phyloP scores from a whole-genome alignment of 768 basidiomycete genomes.

The Sarcomyxa edulis region DNA sequence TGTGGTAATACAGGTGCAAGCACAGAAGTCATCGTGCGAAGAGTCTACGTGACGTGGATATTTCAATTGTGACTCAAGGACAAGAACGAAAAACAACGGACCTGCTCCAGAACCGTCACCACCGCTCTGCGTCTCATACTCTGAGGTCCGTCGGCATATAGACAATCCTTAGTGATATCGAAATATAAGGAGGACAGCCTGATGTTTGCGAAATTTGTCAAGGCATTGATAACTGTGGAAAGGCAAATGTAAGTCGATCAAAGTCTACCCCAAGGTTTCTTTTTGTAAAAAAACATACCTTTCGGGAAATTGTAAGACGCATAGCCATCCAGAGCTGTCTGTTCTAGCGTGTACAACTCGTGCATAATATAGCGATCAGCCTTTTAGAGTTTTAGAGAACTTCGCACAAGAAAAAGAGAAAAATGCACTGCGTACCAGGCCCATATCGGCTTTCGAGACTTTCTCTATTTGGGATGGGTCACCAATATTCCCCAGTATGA shows the following conservation, averaged over 20 bases:
- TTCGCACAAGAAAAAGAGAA: background rate
- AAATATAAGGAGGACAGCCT: slow-evolving; percentile 90
- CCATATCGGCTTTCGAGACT: slow-evolving; percentile 44
- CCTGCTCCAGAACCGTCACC: slow-evolving; percentile 68
- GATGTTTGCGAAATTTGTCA: slow-evolving; percentile 75
- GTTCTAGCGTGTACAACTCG: slow-evolving; percentile 72
- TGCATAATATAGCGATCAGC: slow-evolving; percentile 84
- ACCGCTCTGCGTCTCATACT: slow-evolving; percentile 57
- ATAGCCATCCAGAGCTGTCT: slow-evolving; percentile 63
- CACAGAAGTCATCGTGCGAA: slow-evolving; percentile 61
- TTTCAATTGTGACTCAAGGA: background rate
- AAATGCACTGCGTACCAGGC: slow-evolving; percentile 49
- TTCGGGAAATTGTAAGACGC: slow-evolving; percentile 72
- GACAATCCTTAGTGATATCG: slow-evolving; percentile 83
- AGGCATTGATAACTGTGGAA: slow-evolving; percentile 56
- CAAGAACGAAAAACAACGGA: slow-evolving; percentile 17
- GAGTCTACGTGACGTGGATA: slow-evolving; percentile 48
- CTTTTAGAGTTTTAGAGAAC: slow-evolving; percentile 31
- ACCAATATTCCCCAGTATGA: slow-evolving; percentile 77
- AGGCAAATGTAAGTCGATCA: background rate
- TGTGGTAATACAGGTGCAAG: slow-evolving; percentile 88
- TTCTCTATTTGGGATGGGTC: slow-evolving; percentile 27
- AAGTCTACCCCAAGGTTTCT: slow-evolving; percentile 5
- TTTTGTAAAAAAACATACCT: slow-evolving; percentile 57
- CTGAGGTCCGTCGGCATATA: slow-evolving; percentile 65